Percentiles rank a stretch among this genome's conserved stretches.
These are phyloP conservation scores for Cucurbita moschata DNA, from an alignment of 306 rosid species.

Conservation along the genomic window DNA sequence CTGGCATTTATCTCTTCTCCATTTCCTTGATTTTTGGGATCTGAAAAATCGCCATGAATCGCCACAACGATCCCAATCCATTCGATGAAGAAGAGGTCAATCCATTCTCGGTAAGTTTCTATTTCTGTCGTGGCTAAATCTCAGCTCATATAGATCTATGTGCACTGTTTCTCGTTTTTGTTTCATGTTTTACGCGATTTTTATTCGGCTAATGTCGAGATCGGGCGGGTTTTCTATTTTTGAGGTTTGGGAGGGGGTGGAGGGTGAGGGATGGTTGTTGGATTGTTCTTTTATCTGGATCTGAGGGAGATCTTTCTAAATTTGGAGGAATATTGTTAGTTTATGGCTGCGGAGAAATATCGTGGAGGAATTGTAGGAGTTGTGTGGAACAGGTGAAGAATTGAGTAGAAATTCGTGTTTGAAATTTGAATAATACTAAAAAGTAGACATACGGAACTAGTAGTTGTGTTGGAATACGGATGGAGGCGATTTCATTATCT, in stretches of 20 bases:
- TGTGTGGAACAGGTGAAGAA: background rate
- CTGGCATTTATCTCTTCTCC: background rate
- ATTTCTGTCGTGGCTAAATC: background rate
- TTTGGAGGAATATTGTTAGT: background rate
- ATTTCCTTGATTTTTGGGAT: slow-evolving; percentile 24
- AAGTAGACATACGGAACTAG: background rate
- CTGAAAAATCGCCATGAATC: slow-evolving; percentile 52
- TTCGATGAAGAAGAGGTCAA: slow-evolving; percentile 86
- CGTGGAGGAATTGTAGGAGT: background rate
- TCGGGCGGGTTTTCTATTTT: background rate
- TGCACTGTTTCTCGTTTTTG: background rate
- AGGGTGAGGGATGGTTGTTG: background rate
- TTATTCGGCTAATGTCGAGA: background rate
- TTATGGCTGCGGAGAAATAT: background rate
- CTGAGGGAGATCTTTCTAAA: slow-evolving; percentile 2
- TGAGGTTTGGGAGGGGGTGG: background rate
- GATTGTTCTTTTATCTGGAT: slow-evolving; percentile 6
- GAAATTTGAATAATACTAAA: background rate
- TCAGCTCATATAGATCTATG: slow-evolving; percentile 23
- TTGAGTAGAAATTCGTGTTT: background rate
- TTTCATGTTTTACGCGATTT: background rate
- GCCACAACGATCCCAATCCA: slow-evolving; percentile 84
- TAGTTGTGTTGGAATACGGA: background rate
- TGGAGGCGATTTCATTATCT: background rate
- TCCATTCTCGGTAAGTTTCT: slow-evolving; percentile 73